Conservation (phyloP, 2,329 filamentous ascomycete genomes). For the Penicillium concentricum region DNA sequence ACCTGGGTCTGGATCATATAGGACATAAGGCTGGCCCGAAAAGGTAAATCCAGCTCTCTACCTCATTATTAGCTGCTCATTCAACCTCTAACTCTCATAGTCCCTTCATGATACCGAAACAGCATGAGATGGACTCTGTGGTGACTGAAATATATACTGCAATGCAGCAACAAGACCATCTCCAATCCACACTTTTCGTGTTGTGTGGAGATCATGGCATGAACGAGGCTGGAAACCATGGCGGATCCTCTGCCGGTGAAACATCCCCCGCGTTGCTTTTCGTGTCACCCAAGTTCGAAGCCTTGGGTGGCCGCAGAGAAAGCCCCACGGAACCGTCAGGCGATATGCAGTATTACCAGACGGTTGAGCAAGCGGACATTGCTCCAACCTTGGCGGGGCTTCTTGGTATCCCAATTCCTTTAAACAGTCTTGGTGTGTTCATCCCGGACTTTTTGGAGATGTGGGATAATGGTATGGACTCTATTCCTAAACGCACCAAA, state of each 20-base stretch:
- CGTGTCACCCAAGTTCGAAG: slow-evolving; percentile 76
- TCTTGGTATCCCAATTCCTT: slow-evolving; percentile 81
- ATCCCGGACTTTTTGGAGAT: slow-evolving; percentile 76
- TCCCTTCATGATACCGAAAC: slow-evolving; percentile 88
- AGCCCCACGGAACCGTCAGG: slow-evolving; percentile 61
- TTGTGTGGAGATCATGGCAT: slow-evolving; percentile 97
- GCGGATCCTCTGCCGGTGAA: slow-evolving; percentile 88
- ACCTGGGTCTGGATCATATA: slow-evolving; percentile 93
- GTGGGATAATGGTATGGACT: slow-evolving; percentile 63
- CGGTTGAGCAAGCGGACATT: slow-evolving; percentile 91
- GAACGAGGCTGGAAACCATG: slow-evolving; percentile 97
- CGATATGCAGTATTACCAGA: slow-evolving; percentile 80
- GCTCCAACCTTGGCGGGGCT: slow-evolving; percentile 84
- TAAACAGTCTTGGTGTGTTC: slow-evolving; percentile 86
- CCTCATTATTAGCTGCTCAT: background rate
- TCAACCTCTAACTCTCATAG: slow-evolving; percentile 48
- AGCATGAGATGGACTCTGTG: slow-evolving; percentile 87
- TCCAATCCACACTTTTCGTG: slow-evolving; percentile 76
- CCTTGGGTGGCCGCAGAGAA: slow-evolving; percentile 42
- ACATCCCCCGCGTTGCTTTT: slow-evolving; percentile 92
- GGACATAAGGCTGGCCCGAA: slow-evolving; percentile 91
- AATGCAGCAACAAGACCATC: slow-evolving; percentile 68
- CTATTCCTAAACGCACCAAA: background rate
- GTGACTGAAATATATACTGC: slow-evolving; percentile 73
- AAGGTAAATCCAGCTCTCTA: slow-evolving; percentile 53